Conservation (phyloP, 371 early-diverging fungal genomes). For the Catenaria anguillulae region DNA sequence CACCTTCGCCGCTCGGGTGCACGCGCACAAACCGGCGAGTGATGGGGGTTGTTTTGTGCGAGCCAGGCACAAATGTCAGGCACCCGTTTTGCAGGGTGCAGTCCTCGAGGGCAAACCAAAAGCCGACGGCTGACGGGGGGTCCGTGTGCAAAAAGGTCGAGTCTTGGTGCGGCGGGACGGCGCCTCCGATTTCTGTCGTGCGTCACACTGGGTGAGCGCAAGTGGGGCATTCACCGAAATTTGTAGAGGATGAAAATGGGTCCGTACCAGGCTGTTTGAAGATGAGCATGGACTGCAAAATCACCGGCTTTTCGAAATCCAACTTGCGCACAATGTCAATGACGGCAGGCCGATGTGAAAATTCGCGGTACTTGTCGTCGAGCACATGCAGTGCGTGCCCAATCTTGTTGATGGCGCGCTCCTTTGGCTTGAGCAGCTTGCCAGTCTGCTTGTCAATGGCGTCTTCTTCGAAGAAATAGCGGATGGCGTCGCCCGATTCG, state of each 20-base stretch:
- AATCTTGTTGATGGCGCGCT: slow-evolving; percentile 73
- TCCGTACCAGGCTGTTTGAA: slow-evolving; percentile 38
- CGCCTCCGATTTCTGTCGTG: slow-evolving; percentile 3
- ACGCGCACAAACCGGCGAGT: slow-evolving; percentile 59
- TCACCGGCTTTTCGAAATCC: slow-evolving; percentile 51
- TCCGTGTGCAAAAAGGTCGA: slow-evolving; percentile 80
- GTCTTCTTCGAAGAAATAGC: slow-evolving; percentile 76
- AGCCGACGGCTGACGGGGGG: slow-evolving; percentile 67
- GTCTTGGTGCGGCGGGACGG: slow-evolving; percentile 68
- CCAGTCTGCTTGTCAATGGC: slow-evolving; percentile 57
- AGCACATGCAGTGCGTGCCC: slow-evolving; percentile 72
- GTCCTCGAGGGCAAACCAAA: slow-evolving; percentile 90
- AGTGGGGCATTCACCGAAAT: not conserved
- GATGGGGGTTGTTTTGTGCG: slow-evolving; percentile 59
- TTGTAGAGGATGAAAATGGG: not conserved
- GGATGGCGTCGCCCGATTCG: slow-evolving; percentile 61
- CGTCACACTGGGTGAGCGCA: too few species aligned
- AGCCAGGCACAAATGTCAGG: slow-evolving; percentile 70
- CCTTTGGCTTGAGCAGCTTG: slow-evolving; percentile 38
- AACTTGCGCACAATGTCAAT: slow-evolving; percentile 40
- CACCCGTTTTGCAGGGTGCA: slow-evolving; percentile 78
- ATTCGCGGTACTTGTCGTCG: slow-evolving; percentile 51
- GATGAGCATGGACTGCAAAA: slow-evolving; percentile 84
- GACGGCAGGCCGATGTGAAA: slow-evolving; percentile 40
- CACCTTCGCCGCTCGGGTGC: slow-evolving; percentile 16